These are phyloP conservation scores for Sarocladium oryzae DNA, from an alignment of 2,329 filamentous ascomycete species.

Conservation along the genomic window DNA sequence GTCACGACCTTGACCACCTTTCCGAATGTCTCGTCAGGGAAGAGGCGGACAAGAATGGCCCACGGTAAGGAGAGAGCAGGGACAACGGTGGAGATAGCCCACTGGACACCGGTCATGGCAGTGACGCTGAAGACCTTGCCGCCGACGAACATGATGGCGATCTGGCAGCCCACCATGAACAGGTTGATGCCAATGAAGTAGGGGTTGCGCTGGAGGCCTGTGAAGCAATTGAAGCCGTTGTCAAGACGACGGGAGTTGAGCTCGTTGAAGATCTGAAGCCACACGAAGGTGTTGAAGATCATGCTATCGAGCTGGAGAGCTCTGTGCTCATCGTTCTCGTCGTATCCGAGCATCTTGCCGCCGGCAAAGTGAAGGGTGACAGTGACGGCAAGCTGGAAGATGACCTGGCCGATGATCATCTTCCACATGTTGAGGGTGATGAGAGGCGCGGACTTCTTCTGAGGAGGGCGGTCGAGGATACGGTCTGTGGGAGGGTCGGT, in stretches of 20 bases:
- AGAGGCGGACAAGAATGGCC: slow-evolving; percentile 40
- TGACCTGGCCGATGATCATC: slow-evolving; percentile 50
- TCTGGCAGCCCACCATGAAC: slow-evolving; percentile 51
- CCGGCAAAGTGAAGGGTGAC: slow-evolving; percentile 51
- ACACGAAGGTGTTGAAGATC: slow-evolving; percentile 62
- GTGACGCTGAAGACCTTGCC: slow-evolving; percentile 47
- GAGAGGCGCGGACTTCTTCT: slow-evolving; percentile 57
- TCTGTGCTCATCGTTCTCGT: slow-evolving; percentile 21
- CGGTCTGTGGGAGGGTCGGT: slow-evolving; percentile 29
- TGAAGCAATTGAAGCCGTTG: slow-evolving; percentile 56
- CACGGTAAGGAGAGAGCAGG: slow-evolving; percentile 43
- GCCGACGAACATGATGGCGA: slow-evolving; percentile 52
- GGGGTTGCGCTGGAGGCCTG: slow-evolving; percentile 48
- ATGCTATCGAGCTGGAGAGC: slow-evolving; percentile 43
- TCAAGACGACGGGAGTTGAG: slow-evolving; percentile 58
- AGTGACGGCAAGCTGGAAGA: slow-evolving; percentile 47
- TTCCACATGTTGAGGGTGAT: slow-evolving; percentile 63
- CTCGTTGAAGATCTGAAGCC: slow-evolving; percentile 66
- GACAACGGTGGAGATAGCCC: slow-evolving; percentile 45
- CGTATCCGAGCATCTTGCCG: slow-evolving; percentile 42
- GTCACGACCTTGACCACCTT: slow-evolving; percentile 8
- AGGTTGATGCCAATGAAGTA: slow-evolving; percentile 53
- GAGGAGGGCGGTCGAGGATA: slow-evolving; percentile 44
- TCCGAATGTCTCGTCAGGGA: slow-evolving; percentile 39
- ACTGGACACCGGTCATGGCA: slow-evolving; percentile 37